These are phyloP conservation scores for Fusarium caatingaense DNA, from an alignment of 2,329 filamentous ascomycete species.

Conservation along the genomic window DNA sequence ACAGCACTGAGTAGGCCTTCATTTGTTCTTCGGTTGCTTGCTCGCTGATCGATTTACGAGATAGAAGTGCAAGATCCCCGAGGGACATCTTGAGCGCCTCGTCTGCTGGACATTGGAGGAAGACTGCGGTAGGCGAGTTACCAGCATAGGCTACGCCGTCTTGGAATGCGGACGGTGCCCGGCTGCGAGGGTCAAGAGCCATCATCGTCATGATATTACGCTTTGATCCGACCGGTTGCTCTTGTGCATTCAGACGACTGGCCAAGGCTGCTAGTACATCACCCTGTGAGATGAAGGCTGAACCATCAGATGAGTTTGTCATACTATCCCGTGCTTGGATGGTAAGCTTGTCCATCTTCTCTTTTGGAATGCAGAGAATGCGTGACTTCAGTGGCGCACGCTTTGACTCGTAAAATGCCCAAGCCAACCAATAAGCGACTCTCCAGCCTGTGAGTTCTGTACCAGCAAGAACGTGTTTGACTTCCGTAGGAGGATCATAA, in stretches of 20 bases:
- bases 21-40: slow-evolving; percentile 38
- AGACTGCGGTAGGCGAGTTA: slow-evolving; percentile 20
- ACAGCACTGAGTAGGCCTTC: slow-evolving; percentile 12
- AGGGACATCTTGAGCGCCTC: slow-evolving; percentile 8
- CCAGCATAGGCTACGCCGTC: slow-evolving; percentile 13
- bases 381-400: background rate
- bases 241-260: slow-evolving; percentile 5
- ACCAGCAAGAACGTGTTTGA: slow-evolving; percentile 7
- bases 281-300: slow-evolving; percentile 4
- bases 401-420: background rate
- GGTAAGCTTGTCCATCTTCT: background rate
- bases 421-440: background rate
- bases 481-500: background rate
- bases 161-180: slow-evolving; percentile 11
- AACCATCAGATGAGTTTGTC: background rate
- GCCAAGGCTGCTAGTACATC: slow-evolving; percentile 21
- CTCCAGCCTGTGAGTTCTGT: slow-evolving; percentile 21
- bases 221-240: background rate
- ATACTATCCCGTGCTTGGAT: background rate
- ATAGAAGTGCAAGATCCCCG: slow-evolving; percentile 27
- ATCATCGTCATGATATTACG: slow-evolving; percentile 15
- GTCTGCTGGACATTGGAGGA: slow-evolving; percentile 5
- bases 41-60: slow-evolving; percentile 16
- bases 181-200: slow-evolving; percentile 23
- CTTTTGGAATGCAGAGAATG: slow-evolving; percentile 8